Evolutionary conservation across 495 filamentous ascomycete species (phyloP), one percentile per base, ranked within the genome.

Genomic region (Acidomyces sp.): DNA sequence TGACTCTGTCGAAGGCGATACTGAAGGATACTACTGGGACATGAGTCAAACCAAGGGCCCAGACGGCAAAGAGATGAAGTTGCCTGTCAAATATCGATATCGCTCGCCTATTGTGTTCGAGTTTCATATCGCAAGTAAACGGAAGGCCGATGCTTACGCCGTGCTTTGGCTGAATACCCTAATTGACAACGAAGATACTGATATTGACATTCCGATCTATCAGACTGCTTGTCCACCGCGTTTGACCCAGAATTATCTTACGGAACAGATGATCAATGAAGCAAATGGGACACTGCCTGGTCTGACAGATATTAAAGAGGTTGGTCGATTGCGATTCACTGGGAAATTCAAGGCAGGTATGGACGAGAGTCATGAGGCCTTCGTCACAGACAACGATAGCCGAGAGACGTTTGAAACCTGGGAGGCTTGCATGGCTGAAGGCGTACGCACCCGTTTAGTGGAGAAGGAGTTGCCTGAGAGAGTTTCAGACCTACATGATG

Each of bases 331-430:
- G 21, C 69, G 77, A 24, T 92, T 96, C 70, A 61, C 68, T 6
- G 78, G 73, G 24, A 67, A 71, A 10, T 96, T 94, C 67, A 86
- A 85, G 48, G 80, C 87, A 0, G 88, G 90, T 9, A 93, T 81
- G 43, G 87, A 93, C 57, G 73, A 85, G 24, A 78, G 82, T n/a
- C 88, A 94, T 55, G 68, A 79, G 30, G 63, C 63, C 3, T 94
- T 92, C 53, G 75, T 93, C 22, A 71, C 77, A 20, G 85, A 94
- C 58, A 93, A 90, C 50, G 77, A 93, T 55, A 76, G 77, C 2
- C 74, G 87, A 30, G 88, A 95, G 64, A 94, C 88, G 0, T 92
- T 80, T 50, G 88, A 95, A 64, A 82, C 78, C 3, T 95, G 86
- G 85, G 82, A 93, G 59, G 85, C 85, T 0, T 94, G 87, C 52